A percentile compares a stretch with the other conserved stretches of the same genome.
Evolutionary conservation across 495 filamentous ascomycete species (phyloP).

Genomic region (Lasiosphaeria hispida): DNA sequence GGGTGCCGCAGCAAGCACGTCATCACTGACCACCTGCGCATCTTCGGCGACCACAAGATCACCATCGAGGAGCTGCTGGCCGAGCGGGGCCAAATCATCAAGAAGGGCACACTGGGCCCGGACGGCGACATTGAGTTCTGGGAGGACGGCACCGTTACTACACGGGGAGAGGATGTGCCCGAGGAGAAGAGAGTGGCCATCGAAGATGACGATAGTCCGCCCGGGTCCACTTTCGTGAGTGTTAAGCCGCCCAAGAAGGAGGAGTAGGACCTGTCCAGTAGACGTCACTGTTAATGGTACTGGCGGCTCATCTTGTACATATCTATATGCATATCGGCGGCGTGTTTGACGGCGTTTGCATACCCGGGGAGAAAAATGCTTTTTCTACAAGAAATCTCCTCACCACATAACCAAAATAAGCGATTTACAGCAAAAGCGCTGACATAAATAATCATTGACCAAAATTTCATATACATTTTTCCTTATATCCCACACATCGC

Average conservation of each 20-base stretch:
- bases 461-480: neutral
- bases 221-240: conserved; percentile 30
- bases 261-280: neutral
- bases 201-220: conserved; percentile 14
- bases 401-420: neutral
- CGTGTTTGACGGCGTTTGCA: conserved; percentile 14
- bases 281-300: neutral
- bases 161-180: conserved; percentile 8
- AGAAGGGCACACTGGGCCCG: conserved; percentile 54
- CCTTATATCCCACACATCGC: conserved; percentile 2
- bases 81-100: conserved; percentile 63
- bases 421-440: too few relatives aligned
- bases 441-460: neutral
- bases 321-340: conserved; percentile 4
- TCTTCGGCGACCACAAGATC: conserved; percentile 64
- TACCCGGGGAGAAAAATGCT: conserved; percentile 1
- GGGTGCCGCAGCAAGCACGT: conserved; percentile 80
- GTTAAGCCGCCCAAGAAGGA: conserved; percentile 15
- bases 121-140: conserved; percentile 67
- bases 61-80: conserved; percentile 72
- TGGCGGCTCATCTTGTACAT: neutral
- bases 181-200: conserved; percentile 10
- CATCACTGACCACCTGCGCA: conserved; percentile 84
- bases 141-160: conserved; percentile 54
- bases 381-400: neutral